Evolutionary conservation across 371 early-diverging fungal species (phyloP), one percentile per base, ranked within the genome.

Genomic region (Mucor mucedo): DNA sequence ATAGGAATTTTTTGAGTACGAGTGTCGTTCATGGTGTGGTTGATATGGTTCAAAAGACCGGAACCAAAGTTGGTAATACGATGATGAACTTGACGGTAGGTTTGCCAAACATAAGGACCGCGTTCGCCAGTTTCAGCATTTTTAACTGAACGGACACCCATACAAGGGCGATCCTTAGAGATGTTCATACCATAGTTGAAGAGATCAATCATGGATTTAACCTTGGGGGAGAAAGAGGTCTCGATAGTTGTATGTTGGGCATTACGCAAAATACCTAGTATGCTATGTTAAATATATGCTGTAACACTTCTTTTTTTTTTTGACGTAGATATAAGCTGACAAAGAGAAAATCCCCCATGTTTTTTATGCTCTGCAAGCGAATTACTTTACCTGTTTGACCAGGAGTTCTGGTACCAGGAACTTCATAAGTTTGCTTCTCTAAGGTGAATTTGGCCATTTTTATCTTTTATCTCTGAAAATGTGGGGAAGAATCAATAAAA

Each of bases 101-200:
- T 87, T 63, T 87, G 66, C 94, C 95, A 95, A 13, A 82, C 87
- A 81, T 90, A 95, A 2, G 85, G 85, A 4, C 91, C 92, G 32
- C 73, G 80, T 5, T 76, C 75, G 21, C 85, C 81, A 16, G 87
- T 85, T 8, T 63, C 63, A 32, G 76, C 76, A 40, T 87, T 73
- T 41, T 75, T 72, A 7, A 78, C 44, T 1, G 76, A 69, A 35
- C 90, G 87, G 61, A 72, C 65, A 38, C 90, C 90, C 33, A 91
- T 58, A 57, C 75, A 84, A 13, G 78, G 83, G 35, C 69, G 71
- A 39, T 82, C 73, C 48, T 70, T 68, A 13, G 76, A 76, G 11
- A 73, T 62, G 41, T 71, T 75, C 13, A 68, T 74, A 79, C 82
- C 82, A 47, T 73, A 38, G 21, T 68, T 57, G 50, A 77, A 82